phyloP scores from a whole-genome alignment of 768 basidiomycete species.

The Kwoniella bestiolae region DNA sequence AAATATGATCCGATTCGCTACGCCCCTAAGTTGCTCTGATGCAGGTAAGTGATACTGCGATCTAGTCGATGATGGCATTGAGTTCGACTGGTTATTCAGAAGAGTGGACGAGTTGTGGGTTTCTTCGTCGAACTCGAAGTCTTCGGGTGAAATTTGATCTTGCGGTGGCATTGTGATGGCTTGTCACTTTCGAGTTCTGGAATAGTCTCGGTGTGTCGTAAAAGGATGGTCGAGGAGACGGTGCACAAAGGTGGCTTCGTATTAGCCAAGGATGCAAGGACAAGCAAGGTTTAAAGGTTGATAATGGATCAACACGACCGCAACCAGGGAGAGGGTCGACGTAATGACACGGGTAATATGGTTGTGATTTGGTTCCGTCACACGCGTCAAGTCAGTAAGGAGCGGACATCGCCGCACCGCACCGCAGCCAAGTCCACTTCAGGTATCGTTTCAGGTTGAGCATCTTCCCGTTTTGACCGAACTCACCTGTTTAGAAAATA shows the following conservation, averaged over 20 bases:
- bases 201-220: neutral
- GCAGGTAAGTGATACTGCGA: constrained; percentile 51
- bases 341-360: neutral
- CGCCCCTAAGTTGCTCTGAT: constrained; percentile 51
- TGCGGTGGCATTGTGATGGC: constrained; percentile 23
- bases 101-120: constrained; percentile 3
- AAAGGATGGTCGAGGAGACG: too few species aligned
- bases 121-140: constrained; percentile 18
- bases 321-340: too few species aligned
- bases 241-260: too few species aligned
- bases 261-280: too few species aligned
- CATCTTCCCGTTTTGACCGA: neutral
- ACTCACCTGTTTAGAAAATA: neutral
- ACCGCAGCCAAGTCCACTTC: neutral
- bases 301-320: neutral
- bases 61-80: constrained; percentile 19
- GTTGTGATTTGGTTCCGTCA: neutral
- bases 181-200: neutral
- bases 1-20: constrained; percentile 57
- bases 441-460: neutral
- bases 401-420: neutral
- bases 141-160: constrained; percentile 31
- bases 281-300: too few species aligned
- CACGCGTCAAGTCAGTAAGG: neutral
- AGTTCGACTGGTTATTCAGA: neutral